These are phyloP conservation scores for Pseudogymnoascus sp. DNA, from an alignment of 2,329 filamentous ascomycete species.

Conservation along the genomic window DNA sequence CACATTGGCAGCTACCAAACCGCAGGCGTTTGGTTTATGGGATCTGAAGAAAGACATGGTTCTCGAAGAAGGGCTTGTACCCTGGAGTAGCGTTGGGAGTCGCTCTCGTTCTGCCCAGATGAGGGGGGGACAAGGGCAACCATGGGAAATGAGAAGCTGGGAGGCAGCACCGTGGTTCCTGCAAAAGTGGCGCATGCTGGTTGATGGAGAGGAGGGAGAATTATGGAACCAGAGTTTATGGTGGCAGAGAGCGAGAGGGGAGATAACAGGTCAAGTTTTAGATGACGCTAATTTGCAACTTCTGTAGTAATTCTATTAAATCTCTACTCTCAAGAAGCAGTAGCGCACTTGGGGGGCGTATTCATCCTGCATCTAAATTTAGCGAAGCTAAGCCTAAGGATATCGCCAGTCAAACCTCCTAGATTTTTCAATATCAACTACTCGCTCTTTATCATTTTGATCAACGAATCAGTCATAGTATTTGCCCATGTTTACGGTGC, in stretches of 20 bases:
- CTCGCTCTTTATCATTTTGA: neutral
- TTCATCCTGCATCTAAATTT: neutral
- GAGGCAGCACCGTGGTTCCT: slow-evolving; percentile 25
- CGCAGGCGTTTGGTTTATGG: slow-evolving; percentile 26
- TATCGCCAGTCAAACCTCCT: neutral
- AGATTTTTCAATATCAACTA: neutral
- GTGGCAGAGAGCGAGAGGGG: neutral
- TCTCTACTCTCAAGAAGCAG: neutral
- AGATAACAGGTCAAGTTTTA: neutral
- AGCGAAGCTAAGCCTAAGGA: neutral
- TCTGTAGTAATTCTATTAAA: neutral
- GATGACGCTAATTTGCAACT: neutral
- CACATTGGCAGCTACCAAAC: slow-evolving; percentile 25
- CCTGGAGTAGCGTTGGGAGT: slow-evolving; percentile 10
- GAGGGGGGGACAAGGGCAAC: slow-evolving; percentile 17
- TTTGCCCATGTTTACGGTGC: neutral
- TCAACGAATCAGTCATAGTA: neutral
- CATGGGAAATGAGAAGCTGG: slow-evolving; percentile 29
- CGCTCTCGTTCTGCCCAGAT: neutral
- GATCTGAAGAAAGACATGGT: slow-evolving; percentile 32
- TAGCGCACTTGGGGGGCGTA: neutral
- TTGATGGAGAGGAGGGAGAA: slow-evolving; percentile 21
- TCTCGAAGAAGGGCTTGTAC: slow-evolving; percentile 24
- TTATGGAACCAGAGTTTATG: slow-evolving; percentile 13
- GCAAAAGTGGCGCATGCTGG: slow-evolving; percentile 23